A percentile compares a stretch with the other conserved stretches of the same genome.
Evolutionary conservation across 805 yeast species (phyloP).

Genomic region (Ogataea glucozyma): DNA sequence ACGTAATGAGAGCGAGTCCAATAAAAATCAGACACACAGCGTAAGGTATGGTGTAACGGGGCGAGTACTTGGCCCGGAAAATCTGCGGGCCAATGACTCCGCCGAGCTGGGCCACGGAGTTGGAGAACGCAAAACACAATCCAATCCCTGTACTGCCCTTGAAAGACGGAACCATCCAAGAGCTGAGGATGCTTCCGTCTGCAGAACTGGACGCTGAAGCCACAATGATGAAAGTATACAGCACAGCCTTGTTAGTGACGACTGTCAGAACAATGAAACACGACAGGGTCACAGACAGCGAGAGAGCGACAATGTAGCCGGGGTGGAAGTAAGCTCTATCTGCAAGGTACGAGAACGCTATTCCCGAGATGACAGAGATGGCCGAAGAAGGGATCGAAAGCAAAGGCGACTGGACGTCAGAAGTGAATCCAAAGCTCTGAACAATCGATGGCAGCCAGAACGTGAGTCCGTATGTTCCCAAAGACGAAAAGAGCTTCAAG

Average conservation of each 20-base stretch:
- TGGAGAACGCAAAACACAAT: constrained; percentile 8
- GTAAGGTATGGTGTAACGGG: constrained; percentile 7
- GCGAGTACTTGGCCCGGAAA: constrained; percentile 7
- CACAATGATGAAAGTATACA: constrained; percentile 24
- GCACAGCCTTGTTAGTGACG: constrained; percentile 10
- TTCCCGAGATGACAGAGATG: constrained; percentile 9
- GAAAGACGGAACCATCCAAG: constrained; percentile 11
- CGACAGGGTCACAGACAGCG: constrained; percentile 2
- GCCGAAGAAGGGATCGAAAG: constrained; percentile 24
- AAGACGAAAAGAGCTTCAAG: constrained; percentile 1
- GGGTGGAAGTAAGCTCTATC: constrained; percentile 10
- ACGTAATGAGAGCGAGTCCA: background rate
- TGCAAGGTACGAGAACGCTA: constrained; percentile 4
- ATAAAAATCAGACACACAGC: constrained; percentile 5
- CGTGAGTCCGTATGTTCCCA: constrained; percentile 10
- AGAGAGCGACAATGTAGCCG: constrained; percentile 2
- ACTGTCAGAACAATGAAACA: constrained; percentile 11
- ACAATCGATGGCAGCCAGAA: constrained; percentile 25
- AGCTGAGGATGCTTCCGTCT: constrained; percentile 9
- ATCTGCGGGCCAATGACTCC: constrained; percentile 13
- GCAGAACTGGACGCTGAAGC: constrained; percentile 31
- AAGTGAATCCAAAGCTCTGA: constrained; percentile 26
- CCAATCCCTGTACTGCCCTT: constrained; percentile 9
- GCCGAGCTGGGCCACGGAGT: constrained; percentile 7
- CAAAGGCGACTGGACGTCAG: constrained; percentile 25